Conservation (phyloP, 2,329 filamentous ascomycete species). For the Xylaria multiplex region DNA sequence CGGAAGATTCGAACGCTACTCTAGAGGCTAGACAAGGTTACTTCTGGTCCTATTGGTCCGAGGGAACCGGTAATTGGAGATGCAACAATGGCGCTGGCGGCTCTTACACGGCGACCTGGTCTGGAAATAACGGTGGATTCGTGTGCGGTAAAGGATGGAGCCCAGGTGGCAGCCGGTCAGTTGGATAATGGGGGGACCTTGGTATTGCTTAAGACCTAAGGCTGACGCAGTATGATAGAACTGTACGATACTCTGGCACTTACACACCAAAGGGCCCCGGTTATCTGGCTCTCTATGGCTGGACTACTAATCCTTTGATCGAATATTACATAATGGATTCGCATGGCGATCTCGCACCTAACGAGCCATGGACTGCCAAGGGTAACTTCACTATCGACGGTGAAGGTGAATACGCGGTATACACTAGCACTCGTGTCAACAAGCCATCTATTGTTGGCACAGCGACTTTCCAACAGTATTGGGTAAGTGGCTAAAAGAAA, state of each 20-base stretch:
- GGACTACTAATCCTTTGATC: conserved; percentile 52
- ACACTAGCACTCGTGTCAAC: conserved; percentile 59
- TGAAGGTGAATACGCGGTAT: conserved; percentile 64
- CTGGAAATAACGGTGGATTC: conserved; percentile 61
- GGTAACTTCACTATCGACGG: conserved; percentile 60
- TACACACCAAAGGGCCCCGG: conserved; percentile 52
- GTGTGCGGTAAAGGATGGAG: conserved; percentile 70
- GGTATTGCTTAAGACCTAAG: neutral
- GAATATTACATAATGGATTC: conserved; percentile 69
- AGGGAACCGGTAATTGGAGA: conserved; percentile 53
- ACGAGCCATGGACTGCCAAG: conserved; percentile 57
- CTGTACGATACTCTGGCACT: conserved; percentile 51
- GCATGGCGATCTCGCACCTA: conserved; percentile 60
- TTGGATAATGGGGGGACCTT: neutral
- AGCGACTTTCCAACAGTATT: conserved; percentile 64
- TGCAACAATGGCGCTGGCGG: conserved; percentile 56
- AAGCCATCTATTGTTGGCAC: conserved; percentile 65
- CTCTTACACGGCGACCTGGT: conserved; percentile 57
- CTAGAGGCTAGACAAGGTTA: conserved; percentile 43
- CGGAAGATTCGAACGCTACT: conserved; percentile 36
- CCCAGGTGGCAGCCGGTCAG: conserved; percentile 59
- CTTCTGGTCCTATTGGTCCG: conserved; percentile 47
- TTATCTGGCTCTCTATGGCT: conserved; percentile 68
- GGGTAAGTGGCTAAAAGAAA: conserved; percentile 37
- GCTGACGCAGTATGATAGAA: conserved; percentile 38